Conservation (phyloP, 2,329 filamentous ascomycete species). For the Sarocladium strictum region DNA sequence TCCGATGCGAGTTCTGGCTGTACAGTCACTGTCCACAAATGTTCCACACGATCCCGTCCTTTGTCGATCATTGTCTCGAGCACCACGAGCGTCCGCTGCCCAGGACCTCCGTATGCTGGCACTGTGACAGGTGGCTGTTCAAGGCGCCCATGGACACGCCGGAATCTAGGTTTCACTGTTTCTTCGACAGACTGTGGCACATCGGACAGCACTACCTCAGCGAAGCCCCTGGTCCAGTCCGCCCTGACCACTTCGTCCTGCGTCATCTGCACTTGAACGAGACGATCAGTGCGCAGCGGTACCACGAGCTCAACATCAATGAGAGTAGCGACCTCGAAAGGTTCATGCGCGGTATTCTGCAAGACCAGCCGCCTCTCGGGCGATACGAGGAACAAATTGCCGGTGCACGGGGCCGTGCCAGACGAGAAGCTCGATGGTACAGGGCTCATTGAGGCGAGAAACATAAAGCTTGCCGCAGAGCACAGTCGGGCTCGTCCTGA, state of each 20-base stretch:
- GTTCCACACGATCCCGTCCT: background rate
- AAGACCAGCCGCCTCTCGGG: background rate
- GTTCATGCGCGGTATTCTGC: background rate
- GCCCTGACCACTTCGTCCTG: slow-evolving; percentile 6
- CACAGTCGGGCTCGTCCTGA: too few species aligned
- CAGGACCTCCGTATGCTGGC: background rate
- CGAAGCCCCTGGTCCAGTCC: background rate
- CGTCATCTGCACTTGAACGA: background rate
- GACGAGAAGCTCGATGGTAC: background rate
- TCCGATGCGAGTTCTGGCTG: background rate
- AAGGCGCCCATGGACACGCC: background rate
- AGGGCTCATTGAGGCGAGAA: background rate
- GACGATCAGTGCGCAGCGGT: background rate
- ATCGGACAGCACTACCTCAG: background rate
- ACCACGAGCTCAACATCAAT: background rate
- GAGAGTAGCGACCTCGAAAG: background rate
- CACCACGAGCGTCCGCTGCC: background rate
- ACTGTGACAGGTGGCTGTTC: background rate
- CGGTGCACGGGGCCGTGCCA: background rate
- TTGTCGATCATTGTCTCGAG: background rate
- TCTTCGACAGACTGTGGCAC: background rate
- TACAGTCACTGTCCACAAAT: background rate
- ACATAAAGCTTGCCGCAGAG: too few species aligned
- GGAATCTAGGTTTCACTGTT: background rate
- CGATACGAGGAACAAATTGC: background rate